Conservation (phyloP, 108 stramenopile genomes). For the Epithemia pelagica region DNA sequence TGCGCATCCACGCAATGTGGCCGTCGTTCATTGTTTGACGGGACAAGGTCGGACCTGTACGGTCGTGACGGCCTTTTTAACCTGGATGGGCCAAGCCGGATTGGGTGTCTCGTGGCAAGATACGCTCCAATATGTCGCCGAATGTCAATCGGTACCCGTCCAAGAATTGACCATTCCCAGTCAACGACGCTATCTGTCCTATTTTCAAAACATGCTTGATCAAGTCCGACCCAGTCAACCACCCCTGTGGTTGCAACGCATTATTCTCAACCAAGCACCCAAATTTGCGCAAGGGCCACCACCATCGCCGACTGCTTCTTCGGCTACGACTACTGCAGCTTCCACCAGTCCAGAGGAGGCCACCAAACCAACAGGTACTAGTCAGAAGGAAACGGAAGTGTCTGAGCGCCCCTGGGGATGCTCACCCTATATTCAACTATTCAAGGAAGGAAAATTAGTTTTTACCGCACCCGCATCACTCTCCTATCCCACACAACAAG, state of each 20-base stretch:
- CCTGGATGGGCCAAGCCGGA: slow-evolving; percentile 92
- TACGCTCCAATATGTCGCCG: slow-evolving; percentile 85
- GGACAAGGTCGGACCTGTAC: slow-evolving; percentile 89
- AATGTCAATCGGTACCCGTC: slow-evolving; percentile 45
- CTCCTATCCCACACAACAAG: slow-evolving; percentile 41
- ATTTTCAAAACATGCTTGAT: slow-evolving; percentile 89
- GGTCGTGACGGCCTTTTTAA: slow-evolving; percentile 85
- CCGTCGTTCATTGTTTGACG: slow-evolving; percentile 94
- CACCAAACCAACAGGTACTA: slow-evolving; percentile 18
- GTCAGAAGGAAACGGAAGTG: slow-evolving; percentile 11
- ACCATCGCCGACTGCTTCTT: background rate
- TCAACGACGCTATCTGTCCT: slow-evolving; percentile 87
- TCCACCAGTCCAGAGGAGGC: slow-evolving; percentile 19
- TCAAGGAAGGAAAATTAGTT: slow-evolving; percentile 80
- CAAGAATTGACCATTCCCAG: slow-evolving; percentile 84
- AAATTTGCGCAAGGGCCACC: slow-evolving; percentile 45
- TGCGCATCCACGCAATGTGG: slow-evolving; percentile 86
- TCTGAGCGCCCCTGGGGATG: slow-evolving; percentile 59
- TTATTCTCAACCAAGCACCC: slow-evolving; percentile 92
- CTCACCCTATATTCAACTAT: slow-evolving; percentile 93
- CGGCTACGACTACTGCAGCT: too few relatives aligned
- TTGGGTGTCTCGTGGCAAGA: slow-evolving; percentile 21
- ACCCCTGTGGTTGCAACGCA: slow-evolving; percentile 80
- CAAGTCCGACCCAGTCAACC: slow-evolving; percentile 60
- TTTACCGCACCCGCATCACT: slow-evolving; percentile 69